phyloP scores from a whole-genome alignment of 768 basidiomycete species.

The Suillus subluteus region DNA sequence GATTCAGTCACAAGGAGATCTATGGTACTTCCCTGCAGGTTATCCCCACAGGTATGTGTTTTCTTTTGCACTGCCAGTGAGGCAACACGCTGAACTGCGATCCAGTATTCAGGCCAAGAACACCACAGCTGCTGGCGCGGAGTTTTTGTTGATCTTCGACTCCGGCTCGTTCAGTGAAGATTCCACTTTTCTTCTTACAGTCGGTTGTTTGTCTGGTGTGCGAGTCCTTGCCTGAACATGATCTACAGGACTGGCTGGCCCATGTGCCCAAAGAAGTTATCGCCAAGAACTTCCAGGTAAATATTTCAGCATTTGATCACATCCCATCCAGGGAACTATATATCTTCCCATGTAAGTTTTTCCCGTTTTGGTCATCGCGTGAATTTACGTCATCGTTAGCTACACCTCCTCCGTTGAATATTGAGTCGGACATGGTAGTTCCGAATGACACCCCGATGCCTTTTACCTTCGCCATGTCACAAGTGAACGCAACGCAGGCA shows the following conservation, averaged over 20 bases:
- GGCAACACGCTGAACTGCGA: background rate
- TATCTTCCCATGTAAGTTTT: slow-evolving; percentile 49
- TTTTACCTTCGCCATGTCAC: slow-evolving; percentile 57
- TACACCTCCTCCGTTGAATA: slow-evolving; percentile 45
- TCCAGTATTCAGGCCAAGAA: slow-evolving; percentile 53
- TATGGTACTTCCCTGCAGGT: slow-evolving; percentile 66
- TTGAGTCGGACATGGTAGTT: slow-evolving; percentile 45
- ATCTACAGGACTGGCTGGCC: slow-evolving; percentile 64
- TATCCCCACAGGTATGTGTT: slow-evolving; percentile 45
- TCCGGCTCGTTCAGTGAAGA: slow-evolving; percentile 56
- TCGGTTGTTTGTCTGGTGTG: slow-evolving; percentile 8
- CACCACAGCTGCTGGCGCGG: slow-evolving; percentile 47
- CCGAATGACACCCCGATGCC: slow-evolving; percentile 56
- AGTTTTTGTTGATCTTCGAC: slow-evolving; percentile 55
- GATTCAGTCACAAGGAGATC: slow-evolving; percentile 40
- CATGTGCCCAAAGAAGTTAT: slow-evolving; percentile 62
- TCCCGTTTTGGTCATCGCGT: background rate
- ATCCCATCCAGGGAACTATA: slow-evolving; percentile 59
- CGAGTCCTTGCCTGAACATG: slow-evolving; percentile 1
- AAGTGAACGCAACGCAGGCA: slow-evolving; percentile 44
- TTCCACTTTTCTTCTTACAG: slow-evolving; percentile 51
- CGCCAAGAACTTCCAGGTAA: slow-evolving; percentile 64
- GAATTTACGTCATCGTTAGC: slow-evolving; percentile 28
- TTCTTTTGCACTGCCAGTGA: no score
- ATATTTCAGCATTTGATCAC: slow-evolving; percentile 52